Conservation (phyloP, 345 rosid species). For the Rhizophora mangle region DNA sequence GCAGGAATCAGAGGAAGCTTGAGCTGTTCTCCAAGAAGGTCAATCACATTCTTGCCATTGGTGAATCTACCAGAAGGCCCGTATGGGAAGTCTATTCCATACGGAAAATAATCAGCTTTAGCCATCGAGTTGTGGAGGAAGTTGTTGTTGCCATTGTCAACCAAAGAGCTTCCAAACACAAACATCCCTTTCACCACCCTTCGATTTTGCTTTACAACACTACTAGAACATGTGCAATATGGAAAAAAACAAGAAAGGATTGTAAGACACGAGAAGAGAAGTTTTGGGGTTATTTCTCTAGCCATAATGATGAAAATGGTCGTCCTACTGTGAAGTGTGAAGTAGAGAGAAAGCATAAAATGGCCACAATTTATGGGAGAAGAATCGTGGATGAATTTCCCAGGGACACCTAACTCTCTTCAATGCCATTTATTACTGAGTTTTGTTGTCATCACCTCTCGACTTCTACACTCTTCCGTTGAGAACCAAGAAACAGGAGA, state of each 20-base stretch:
- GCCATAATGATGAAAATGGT: slow-evolving; percentile 1
- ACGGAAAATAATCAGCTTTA: slow-evolving; percentile 49
- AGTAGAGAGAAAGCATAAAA: not conserved
- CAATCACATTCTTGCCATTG: slow-evolving; percentile 57
- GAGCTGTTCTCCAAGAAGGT: slow-evolving; percentile 40
- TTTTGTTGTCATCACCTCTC: not conserved
- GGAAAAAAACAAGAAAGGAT: slow-evolving; percentile 13
- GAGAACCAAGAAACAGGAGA: too few species aligned
- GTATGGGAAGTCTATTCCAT: slow-evolving; percentile 52
- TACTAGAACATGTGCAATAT: not conserved
- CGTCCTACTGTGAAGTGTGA: not conserved
- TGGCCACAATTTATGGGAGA: not conserved
- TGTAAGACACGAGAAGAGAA: slow-evolving; percentile 9
- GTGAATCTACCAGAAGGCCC: slow-evolving; percentile 64
- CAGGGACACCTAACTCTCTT: not conserved
- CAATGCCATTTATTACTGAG: not conserved
- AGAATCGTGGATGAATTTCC: not conserved
- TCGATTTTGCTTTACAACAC: not conserved
- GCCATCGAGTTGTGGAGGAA: slow-evolving; percentile 34
- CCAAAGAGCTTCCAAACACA: slow-evolving; percentile 64
- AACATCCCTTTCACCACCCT: slow-evolving; percentile 43
- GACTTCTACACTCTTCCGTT: not conserved
- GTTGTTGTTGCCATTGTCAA: slow-evolving; percentile 72
- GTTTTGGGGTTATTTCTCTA: not conserved
- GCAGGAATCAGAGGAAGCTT: slow-evolving; percentile 43